Conservation (phyloP, 495 filamentous ascomycete species). For the Penicillium riverlandense region DNA sequence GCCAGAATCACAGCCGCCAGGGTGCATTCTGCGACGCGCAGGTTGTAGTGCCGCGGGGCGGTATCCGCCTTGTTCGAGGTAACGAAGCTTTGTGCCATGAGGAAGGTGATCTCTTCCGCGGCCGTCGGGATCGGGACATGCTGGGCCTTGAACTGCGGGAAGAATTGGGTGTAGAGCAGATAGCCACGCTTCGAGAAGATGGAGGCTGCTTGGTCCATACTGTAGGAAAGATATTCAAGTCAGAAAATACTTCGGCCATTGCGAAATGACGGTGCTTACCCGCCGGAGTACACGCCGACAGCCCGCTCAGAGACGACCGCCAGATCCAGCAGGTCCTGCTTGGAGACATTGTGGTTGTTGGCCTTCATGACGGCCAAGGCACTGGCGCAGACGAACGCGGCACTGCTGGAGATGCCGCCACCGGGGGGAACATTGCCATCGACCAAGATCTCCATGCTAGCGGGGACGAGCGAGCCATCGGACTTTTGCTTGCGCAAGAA, state of each 20-base stretch:
- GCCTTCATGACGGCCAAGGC: constrained; percentile 82
- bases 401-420: constrained; percentile 87
- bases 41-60: constrained; percentile 88
- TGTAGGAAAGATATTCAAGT: constrained; percentile 1
- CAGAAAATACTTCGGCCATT: background rate
- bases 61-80: constrained; percentile 91
- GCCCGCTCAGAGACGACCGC: constrained; percentile 91
- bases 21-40: constrained; percentile 91
- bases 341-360: constrained; percentile 79
- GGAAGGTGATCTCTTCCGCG: constrained; percentile 75
- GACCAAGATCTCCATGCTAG: constrained; percentile 79
- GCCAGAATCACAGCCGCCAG: constrained; percentile 75
- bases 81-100: constrained; percentile 92
- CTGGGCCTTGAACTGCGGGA: constrained; percentile 64
- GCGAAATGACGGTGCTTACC: constrained; percentile 40
- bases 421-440: constrained; percentile 90
- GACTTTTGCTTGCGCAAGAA: constrained; percentile 62
- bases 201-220: constrained; percentile 96
- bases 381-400: constrained; percentile 87
- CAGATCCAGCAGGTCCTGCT: constrained; percentile 81
- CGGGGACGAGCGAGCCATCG: constrained; percentile 48
- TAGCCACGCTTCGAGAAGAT: constrained; percentile 82
- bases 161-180: constrained; percentile 86
- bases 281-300: constrained; percentile 94
- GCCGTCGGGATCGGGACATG: constrained; percentile 81